These are phyloP conservation scores for Spathaspora gorwiae DNA, from an alignment of 805 yeast genomes.

Conservation along the genomic window DNA sequence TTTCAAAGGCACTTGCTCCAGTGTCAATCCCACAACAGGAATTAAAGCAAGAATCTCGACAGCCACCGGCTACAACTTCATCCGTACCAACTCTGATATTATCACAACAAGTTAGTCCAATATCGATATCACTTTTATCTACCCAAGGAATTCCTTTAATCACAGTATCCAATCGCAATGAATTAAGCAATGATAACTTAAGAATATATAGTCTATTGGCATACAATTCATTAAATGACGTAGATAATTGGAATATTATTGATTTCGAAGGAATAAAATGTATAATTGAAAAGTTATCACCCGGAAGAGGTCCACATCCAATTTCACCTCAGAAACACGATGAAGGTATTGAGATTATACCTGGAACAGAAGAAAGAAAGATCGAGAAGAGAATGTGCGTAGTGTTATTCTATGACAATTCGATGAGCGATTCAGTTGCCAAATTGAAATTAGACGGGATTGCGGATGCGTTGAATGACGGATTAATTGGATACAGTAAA, in stretches of 20 bases:
- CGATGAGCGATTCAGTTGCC: constrained; percentile 29
- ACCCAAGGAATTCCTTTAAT: constrained; percentile 36
- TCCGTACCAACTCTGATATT: neutral
- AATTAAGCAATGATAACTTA: constrained; percentile 22
- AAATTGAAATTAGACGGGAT: constrained; percentile 33
- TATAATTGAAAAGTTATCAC: constrained; percentile 1
- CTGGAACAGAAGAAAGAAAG: neutral
- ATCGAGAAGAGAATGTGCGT: constrained; percentile 16
- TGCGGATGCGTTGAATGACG: constrained; percentile 23
- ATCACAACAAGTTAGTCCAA: constrained; percentile 13
- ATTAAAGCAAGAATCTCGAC: neutral
- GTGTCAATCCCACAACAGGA: constrained; percentile 1
- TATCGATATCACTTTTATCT: constrained; percentile 32
- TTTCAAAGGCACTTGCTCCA: constrained; percentile 29
- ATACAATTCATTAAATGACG: constrained; percentile 14
- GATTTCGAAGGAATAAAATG: constrained; percentile 25
- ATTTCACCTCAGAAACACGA: neutral
- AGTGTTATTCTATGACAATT: constrained; percentile 26
- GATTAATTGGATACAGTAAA: constrained; percentile 28
- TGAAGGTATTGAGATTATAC: constrained; percentile 1
- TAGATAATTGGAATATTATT: constrained; percentile 23
- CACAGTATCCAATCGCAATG: constrained; percentile 19
- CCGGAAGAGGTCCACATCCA: neutral
- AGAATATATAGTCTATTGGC: constrained; percentile 34
- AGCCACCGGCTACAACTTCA: neutral